Percentiles rank a stretch among this genome's conserved stretches.
phyloP scores from a whole-genome alignment of 208 protist species.

The Phytomonas sp. region DNA sequence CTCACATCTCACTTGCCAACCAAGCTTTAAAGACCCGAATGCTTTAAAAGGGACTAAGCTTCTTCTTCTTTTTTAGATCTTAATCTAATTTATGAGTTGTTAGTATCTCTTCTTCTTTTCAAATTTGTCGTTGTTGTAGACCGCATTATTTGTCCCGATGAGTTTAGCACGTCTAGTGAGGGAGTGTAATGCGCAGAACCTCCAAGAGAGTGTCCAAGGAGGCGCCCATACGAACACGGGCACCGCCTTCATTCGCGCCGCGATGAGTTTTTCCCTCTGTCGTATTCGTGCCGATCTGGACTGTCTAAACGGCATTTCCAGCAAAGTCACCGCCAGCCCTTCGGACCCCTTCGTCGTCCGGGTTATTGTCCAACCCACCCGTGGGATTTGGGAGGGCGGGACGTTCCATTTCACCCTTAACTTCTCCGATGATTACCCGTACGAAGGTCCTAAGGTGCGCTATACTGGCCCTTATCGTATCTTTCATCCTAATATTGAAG shows the following conservation, averaged over 20 bases:
- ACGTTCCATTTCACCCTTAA: conserved; percentile 58
- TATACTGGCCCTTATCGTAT: conserved; percentile 65
- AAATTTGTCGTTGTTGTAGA: neutral
- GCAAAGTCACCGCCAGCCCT: conserved; percentile 30
- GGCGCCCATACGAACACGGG: conserved; percentile 11
- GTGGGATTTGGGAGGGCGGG: conserved; percentile 60
- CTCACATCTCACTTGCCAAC: too few species aligned
- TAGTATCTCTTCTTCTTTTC: conserved; percentile 10
- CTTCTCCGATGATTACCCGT: conserved; percentile 70
- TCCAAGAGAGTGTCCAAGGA: conserved; percentile 11
- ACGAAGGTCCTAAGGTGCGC: conserved; percentile 68
- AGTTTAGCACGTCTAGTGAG: conserved; percentile 24
- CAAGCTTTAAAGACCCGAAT: too few species aligned
- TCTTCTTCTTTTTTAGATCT: conserved; percentile 5
- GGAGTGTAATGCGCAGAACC: conserved; percentile 24
- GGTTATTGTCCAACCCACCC: conserved; percentile 29
- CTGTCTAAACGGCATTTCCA: conserved; percentile 41
- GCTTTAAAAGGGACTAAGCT: neutral
- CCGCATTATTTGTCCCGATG: conserved; percentile 7
- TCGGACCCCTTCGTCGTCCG: conserved; percentile 41
- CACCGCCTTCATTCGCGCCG: conserved; percentile 17
- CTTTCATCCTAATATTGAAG: conserved; percentile 88
- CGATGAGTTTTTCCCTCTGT: conserved; percentile 25
- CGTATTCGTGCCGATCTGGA: conserved; percentile 58
- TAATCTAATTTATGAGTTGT: conserved; percentile 5